phyloP scores from a whole-genome alignment of 129 eudicot genomes.

The Gnaphalium uliginosum region DNA sequence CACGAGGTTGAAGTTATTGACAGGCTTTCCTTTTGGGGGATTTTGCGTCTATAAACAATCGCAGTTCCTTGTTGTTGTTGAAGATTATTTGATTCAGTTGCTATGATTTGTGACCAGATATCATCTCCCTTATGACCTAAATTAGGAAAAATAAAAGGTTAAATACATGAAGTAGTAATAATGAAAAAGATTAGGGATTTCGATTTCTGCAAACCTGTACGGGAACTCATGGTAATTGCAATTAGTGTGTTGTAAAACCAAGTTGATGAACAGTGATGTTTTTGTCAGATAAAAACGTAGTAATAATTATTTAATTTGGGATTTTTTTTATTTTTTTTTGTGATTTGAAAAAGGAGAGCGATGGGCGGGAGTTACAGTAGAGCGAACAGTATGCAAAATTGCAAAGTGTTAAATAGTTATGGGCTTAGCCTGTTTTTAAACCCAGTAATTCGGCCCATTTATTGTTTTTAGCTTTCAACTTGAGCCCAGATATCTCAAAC shows the following conservation, averaged over 20 bases:
- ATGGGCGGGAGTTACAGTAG: background rate
- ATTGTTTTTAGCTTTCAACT: too few species aligned
- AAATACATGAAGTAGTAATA: background rate
- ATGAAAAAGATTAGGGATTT: background rate
- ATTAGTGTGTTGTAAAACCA: background rate
- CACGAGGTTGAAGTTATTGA: background rate
- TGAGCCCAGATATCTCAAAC: too few species aligned
- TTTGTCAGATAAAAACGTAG: background rate
- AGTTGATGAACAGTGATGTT: background rate
- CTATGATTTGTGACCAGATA: constrained; percentile 65
- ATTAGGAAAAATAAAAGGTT: background rate
- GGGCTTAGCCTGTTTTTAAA: too few species aligned
- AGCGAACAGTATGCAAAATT: too few species aligned
- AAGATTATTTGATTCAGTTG: constrained; percentile 41
- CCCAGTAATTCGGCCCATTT: too few species aligned
- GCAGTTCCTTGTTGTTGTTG: constrained; percentile 53
- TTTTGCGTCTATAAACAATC: constrained; percentile 54
- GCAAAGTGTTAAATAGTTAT: too few species aligned
- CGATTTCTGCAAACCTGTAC: constrained; percentile 19
- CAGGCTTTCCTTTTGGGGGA: constrained; percentile 17
- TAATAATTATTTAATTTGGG: too few species aligned
- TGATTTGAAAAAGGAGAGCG: background rate
- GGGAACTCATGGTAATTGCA: constrained; percentile 24
- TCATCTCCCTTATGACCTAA: constrained; percentile 40
- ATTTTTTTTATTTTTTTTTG: too few species aligned